These are phyloP conservation scores for Penicillium paneum DNA, from an alignment of 2,329 filamentous ascomycete species.

Conservation along the genomic window DNA sequence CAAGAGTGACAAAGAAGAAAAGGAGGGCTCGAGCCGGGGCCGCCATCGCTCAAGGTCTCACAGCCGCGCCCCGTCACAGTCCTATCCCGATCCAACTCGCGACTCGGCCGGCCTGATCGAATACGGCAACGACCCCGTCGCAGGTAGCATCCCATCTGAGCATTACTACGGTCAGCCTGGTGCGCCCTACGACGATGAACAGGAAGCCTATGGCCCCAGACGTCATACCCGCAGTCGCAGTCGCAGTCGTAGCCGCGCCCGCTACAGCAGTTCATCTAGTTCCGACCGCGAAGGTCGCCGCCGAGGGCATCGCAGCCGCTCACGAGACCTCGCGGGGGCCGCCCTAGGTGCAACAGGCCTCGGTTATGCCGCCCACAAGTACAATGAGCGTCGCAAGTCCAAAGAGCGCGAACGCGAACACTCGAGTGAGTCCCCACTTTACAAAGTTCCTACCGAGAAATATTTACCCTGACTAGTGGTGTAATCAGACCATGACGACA, in stretches of 20 bases:
- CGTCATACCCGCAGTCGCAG: slow-evolving; percentile 49
- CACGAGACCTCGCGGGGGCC: slow-evolving; percentile 50
- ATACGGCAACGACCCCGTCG: slow-evolving; percentile 62
- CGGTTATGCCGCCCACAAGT: slow-evolving; percentile 57
- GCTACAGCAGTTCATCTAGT: slow-evolving; percentile 37
- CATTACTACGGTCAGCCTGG: slow-evolving; percentile 47
- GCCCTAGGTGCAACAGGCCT: slow-evolving; percentile 58
- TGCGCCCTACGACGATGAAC: slow-evolving; percentile 41
- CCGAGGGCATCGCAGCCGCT: slow-evolving; percentile 38
- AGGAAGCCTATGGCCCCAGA: slow-evolving; percentile 42
- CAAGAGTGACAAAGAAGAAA: slow-evolving; percentile 58
- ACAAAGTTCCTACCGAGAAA: slow-evolving; percentile 1
- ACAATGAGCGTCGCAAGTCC: slow-evolving; percentile 55
- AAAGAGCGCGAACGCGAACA: slow-evolving; percentile 49
- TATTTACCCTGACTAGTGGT: slow-evolving; percentile 15
- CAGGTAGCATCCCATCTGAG: slow-evolving; percentile 51
- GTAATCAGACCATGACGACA: slow-evolving; percentile 29
- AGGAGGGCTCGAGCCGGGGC: slow-evolving; percentile 41
- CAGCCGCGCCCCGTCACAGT: slow-evolving; percentile 40
- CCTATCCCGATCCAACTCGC: slow-evolving; percentile 40
- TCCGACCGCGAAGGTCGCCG: slow-evolving; percentile 36
- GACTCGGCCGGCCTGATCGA: slow-evolving; percentile 57
- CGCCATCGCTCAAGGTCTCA: slow-evolving; percentile 48
- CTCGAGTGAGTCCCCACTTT: slow-evolving; percentile 44
- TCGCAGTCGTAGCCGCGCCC: slow-evolving; percentile 32